Evolutionary conservation across 306 rosid genomes (phyloP).

Genomic region (Abrus pulchellus): DNA sequence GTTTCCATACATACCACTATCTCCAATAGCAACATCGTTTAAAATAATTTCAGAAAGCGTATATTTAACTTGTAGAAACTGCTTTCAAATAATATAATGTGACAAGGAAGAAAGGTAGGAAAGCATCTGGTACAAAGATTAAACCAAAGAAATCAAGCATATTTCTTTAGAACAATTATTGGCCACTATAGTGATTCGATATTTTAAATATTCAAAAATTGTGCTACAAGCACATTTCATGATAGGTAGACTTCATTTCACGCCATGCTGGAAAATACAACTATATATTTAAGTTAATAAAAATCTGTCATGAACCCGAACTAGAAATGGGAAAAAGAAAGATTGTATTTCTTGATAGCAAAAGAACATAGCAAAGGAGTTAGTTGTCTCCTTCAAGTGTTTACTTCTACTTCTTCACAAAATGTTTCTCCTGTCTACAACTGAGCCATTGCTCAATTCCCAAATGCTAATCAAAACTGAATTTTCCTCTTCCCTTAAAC

Average conservation of each 20-base stretch:
- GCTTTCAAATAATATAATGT: not conserved
- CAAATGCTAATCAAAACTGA: too few species aligned
- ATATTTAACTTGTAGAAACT: not conserved
- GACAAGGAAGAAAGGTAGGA: not conserved
- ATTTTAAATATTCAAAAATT: not conserved
- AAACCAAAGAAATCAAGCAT: slow-evolving; percentile 19
- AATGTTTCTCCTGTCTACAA: too few species aligned
- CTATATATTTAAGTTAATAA: too few species aligned
- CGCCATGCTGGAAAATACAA: too few species aligned
- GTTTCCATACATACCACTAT: not conserved
- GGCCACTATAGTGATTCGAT: not conserved
- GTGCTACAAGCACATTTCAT: not conserved
- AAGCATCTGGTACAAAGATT: not conserved
- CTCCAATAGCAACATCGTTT: not conserved
- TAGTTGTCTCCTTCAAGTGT: too few species aligned
- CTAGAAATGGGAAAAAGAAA: too few species aligned
- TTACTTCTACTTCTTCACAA: too few species aligned
- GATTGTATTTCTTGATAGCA: too few species aligned
- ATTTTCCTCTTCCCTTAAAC: too few species aligned
- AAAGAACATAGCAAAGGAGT: too few species aligned
- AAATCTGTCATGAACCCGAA: too few species aligned
- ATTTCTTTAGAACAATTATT: not conserved
- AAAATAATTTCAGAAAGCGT: not conserved
- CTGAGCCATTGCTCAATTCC: too few species aligned
- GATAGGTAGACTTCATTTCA: not conserved